Evolutionary conservation across 1,139 yeast species (phyloP), one percentile per base, ranked within the genome.

Genomic region (Sugiyamaella neomexicana): DNA sequence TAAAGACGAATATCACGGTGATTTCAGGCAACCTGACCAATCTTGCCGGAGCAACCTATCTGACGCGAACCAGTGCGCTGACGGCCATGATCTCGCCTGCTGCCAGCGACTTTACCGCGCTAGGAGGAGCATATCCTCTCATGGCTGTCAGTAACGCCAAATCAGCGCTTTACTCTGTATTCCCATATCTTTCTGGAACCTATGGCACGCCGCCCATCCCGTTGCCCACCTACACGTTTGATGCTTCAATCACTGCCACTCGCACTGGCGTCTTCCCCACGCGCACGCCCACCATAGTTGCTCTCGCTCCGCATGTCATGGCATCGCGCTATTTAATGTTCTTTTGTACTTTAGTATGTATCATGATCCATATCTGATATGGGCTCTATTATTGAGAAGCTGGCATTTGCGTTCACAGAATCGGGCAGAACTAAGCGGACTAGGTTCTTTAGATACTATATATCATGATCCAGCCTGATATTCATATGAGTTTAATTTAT

Each of bases 21-120:
- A 38, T 56, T 15, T 50, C 55, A 12, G 55, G 52, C 34, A 58
- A 57, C 44, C 50, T 57, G 20, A 58, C 60, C 8, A 46, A 55
- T n/a, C 50, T 55, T 6, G 43, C 52, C 7, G 50, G 46, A 9
- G 56, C 52, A 9, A 25, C 43, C 15, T 40, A 15, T 12, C 12
- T 51, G 10, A 32, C 47, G 8, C 54, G 51, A 4, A 40, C 48
- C 12, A 23, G 15, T 2, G 42, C 17, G 10, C 27, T 45, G 6
- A 49, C 57, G 20, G 56, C 56, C 5, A 31, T 44, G 12, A 36
- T 54, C 20, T 44, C 46, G 2, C 44, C 52, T 1, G 49, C 55
- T 4, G 20, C 32, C 7, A 12, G 34, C 29, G 44, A 45, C 38
- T 57, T 54, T 46, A 54, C 55, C 4, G 58, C 52, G 13, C 34